Evolutionary conservation across 2,329 filamentous ascomycete species (phyloP), one percentile per base, ranked within the genome.

Genomic region (Beauveria caledonica): DNA sequence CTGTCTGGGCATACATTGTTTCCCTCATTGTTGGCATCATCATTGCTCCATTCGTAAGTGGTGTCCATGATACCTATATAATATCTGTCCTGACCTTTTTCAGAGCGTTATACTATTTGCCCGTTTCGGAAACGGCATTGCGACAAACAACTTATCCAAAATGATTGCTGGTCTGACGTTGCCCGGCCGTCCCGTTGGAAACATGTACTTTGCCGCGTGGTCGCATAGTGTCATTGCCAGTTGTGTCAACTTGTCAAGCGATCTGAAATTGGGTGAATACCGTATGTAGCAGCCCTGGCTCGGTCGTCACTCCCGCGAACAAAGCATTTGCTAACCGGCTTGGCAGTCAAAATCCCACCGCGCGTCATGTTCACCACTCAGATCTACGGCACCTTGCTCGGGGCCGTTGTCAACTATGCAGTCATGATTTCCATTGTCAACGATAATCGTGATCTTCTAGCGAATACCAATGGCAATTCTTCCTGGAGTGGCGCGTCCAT

Each of bases 181-280:
- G 2, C 80, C 80, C 1, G 77, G 74, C 1, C 75, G 77, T 1
- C 80, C 80, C 0, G 64, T 83, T 5, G 80, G 79, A 2, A 83
- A 83, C 68, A 80, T 83, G 78, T 83, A 83, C 67, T 83, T 83
- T 66, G 78, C 81, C 8, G 77, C 77, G 11, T 84, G 80, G 80
- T 84, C 80, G 1, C 82, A 85, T 68, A 81, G 78, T 42, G 78
- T 84, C 53, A 83, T 85, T 53, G 13, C 60, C 2, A 80, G 80
- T 54, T 71, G 75, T 0, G 77, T 84, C 49, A 78, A 72, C 58
- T 70, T 85, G 7, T 79, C 73, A 42, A 78, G 76, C 51, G 80
- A 83, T 63, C 67, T 85, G 25, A 85, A 85, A 70, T 76, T 84
- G 74, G 82, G 82, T 21, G 79, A 84, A 71, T 85, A 85, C 55